A percentile compares a stretch with the other conserved stretches of the same genome.
phyloP scores from a whole-genome alignment of 2,329 filamentous ascomycete genomes.

The Epichloe uncinata region DNA sequence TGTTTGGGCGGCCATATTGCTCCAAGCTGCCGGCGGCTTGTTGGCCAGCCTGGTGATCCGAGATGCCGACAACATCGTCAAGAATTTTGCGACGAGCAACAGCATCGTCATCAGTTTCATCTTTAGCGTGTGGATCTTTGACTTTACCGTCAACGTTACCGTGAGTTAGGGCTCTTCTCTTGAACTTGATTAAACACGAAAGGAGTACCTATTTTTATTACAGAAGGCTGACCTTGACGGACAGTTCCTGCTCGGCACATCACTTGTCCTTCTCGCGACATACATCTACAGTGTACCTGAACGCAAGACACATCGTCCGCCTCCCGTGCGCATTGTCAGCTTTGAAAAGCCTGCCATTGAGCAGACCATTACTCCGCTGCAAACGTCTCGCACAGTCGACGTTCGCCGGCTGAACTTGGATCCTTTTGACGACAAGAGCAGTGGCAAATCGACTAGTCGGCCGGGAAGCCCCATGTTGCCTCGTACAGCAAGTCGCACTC shows the following conservation, averaged over 20 bases:
- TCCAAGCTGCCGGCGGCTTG: constrained; percentile 76
- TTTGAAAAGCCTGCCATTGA: constrained; percentile 65
- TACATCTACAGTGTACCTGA: constrained; percentile 71
- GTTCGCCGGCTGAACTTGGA: constrained; percentile 23
- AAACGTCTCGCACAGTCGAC: constrained; percentile 19
- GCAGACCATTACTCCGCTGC: constrained; percentile 24
- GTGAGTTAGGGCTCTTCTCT: constrained; percentile 38
- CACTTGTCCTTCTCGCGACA: constrained; percentile 65
- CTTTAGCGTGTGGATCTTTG: constrained; percentile 75
- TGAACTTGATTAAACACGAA: neutral
- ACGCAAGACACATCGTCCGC: constrained; percentile 39
- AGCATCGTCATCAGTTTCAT: constrained; percentile 81
- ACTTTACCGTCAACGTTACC: constrained; percentile 57
- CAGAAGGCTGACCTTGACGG: neutral
- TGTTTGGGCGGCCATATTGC: constrained; percentile 72
- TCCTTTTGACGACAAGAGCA: constrained; percentile 25
- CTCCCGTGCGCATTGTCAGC: constrained; percentile 54
- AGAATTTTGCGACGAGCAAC: constrained; percentile 86
- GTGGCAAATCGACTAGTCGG: constrained; percentile 32
- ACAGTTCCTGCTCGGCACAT: constrained; percentile 72
- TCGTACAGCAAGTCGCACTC: constrained; percentile 24
- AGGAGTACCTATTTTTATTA: neutral
- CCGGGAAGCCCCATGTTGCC: constrained; percentile 32
- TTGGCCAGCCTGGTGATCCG: constrained; percentile 39
- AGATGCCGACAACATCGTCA: constrained; percentile 58